Evolutionary conservation across 2,329 filamentous ascomycete genomes (phyloP).

Genomic region (Alternaria brassicae): DNA sequence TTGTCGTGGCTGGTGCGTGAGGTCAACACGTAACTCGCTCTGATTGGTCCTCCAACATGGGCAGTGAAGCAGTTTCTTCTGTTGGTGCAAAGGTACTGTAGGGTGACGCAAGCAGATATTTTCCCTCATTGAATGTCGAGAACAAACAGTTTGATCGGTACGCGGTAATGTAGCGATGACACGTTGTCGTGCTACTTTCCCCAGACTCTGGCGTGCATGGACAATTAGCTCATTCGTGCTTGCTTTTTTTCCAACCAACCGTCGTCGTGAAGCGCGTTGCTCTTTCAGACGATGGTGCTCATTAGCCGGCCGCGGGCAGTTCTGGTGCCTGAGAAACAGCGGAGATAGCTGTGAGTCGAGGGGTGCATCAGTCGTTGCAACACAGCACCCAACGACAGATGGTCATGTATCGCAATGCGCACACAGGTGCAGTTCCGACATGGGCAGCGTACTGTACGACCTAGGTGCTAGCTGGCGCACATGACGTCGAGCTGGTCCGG

Average conservation of each 20-base stretch:
- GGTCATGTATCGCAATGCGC: constrained; percentile 1
- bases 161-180: background rate
- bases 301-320: constrained; percentile 9
- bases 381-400: background rate
- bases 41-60: constrained; percentile 35
- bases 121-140: background rate
- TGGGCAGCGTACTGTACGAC: constrained; percentile 4
- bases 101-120: constrained; percentile 6
- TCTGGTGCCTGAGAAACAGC: constrained; percentile 11
- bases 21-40: constrained; percentile 37
- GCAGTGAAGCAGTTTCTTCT: constrained; percentile 21
- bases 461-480: constrained; percentile 2
- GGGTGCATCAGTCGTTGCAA: constrained; percentile 1
- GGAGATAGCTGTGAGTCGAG: constrained; percentile 1
- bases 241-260: constrained; percentile 1
- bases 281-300: constrained; percentile 8
- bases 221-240: background rate
- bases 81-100: constrained; percentile 3
- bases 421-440: constrained; percentile 9
- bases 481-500: constrained; percentile 23
- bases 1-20: constrained; percentile 32
- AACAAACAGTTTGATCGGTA: background rate
- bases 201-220: background rate
- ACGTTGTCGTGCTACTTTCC: background rate
- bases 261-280: background rate